These are phyloP conservation scores for Podila minutissima DNA, from an alignment of 192 early-diverging fungal genomes.

Conservation along the genomic window DNA sequence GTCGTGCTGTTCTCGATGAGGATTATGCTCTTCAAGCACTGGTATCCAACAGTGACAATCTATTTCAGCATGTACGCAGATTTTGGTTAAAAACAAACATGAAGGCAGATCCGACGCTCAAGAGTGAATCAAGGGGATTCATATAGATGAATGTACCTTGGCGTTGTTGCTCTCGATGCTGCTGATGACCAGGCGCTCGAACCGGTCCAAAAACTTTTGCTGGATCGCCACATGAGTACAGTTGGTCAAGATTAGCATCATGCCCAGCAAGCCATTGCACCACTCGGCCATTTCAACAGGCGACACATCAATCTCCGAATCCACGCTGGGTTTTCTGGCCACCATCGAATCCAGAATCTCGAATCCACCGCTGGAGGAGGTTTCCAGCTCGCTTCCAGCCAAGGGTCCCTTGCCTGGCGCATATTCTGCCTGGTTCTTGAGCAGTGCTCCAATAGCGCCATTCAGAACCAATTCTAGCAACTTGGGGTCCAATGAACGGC, in stretches of 20 bases:
- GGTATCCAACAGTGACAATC: conserved; percentile 49
- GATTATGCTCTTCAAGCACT: conserved; percentile 33
- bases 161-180: conserved; percentile 39
- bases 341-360: neutral
- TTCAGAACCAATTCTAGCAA: conserved; percentile 43
- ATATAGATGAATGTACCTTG: conserved; percentile 15
- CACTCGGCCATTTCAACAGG: conserved; percentile 40
- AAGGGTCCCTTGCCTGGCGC: conserved; percentile 29
- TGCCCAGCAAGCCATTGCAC: conserved; percentile 45
- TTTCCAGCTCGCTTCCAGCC: neutral
- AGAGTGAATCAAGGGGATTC: neutral
- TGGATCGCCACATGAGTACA: conserved; percentile 21
- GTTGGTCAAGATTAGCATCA: conserved; percentile 40
- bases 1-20: conserved; percentile 15
- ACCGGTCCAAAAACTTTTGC: conserved; percentile 28
- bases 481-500: conserved; percentile 9
- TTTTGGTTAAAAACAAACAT: neutral
- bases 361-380: conserved; percentile 10
- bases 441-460: conserved; percentile 20
- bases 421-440: conserved; percentile 40
- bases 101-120: no score
- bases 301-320: conserved; percentile 39
- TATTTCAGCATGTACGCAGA: neutral
- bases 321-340: neutral
- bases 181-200: conserved; percentile 39